A percentile compares a stretch with the other conserved stretches of the same genome.
Evolutionary conservation across 495 filamentous ascomycete genomes (phyloP).

Genomic region (Penicillium daleae): DNA sequence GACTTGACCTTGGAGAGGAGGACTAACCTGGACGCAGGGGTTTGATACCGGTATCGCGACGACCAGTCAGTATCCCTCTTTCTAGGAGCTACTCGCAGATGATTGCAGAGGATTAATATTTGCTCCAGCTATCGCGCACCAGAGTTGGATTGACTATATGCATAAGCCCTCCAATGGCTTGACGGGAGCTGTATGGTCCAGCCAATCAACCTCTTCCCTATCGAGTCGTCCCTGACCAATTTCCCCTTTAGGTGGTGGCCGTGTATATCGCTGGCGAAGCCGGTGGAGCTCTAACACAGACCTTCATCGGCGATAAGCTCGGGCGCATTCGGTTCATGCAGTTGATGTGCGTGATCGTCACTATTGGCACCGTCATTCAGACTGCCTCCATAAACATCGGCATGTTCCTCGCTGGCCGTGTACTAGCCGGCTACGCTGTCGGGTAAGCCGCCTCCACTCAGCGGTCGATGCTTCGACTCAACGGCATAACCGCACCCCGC

Average conservation of each 20-base stretch:
- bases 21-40: slow-evolving; percentile 40
- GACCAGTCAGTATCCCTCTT: slow-evolving; percentile 50
- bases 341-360: slow-evolving; percentile 59
- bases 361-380: slow-evolving; percentile 58
- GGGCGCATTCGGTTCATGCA: slow-evolving; percentile 65
- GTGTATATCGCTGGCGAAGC: slow-evolving; percentile 65
- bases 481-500: background rate
- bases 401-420: slow-evolving; percentile 63
- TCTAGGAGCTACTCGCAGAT: too few relatives aligned
- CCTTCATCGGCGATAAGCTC: slow-evolving; percentile 56
- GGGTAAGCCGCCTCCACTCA: slow-evolving; percentile 39
- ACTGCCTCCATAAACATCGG: slow-evolving; percentile 61
- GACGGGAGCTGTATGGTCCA: slow-evolving; percentile 55
- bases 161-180: slow-evolving; percentile 54
- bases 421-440: slow-evolving; percentile 58
- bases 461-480: background rate
- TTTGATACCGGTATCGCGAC: slow-evolving; percentile 64
- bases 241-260: slow-evolving; percentile 52
- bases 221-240: background rate
- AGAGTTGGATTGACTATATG: slow-evolving; percentile 66
- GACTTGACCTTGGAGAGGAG: background rate
- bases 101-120: background rate
- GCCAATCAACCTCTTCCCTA: background rate
- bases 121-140: slow-evolving; percentile 57
- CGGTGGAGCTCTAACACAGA: slow-evolving; percentile 56